These are phyloP conservation scores for Vitis rotundifolia DNA, from an alignment of 164 flowering plant genomes.

Conservation along the genomic window DNA sequence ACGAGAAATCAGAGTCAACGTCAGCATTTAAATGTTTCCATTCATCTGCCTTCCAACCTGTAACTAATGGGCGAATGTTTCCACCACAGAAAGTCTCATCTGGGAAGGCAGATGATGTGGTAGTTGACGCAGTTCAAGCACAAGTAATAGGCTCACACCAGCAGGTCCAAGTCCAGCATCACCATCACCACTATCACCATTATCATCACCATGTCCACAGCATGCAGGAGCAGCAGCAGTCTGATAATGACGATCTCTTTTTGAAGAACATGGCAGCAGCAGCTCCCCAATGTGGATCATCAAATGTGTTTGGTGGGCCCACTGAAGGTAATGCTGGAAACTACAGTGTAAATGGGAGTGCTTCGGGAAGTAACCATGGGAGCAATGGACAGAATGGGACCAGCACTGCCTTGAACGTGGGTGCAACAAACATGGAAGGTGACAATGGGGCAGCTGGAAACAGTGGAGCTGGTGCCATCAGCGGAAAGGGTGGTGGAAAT, in stretches of 20 bases:
- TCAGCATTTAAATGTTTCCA: constrained; percentile 39
- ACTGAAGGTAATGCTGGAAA: constrained; percentile 44
- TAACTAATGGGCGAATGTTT: constrained; percentile 30
- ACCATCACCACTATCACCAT: constrained; percentile 62
- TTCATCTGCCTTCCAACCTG: constrained; percentile 45
- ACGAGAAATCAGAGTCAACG: constrained; percentile 38
- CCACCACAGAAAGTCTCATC: constrained; percentile 29
- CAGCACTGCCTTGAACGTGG: constrained; percentile 43
- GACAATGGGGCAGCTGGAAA: constrained; percentile 46
- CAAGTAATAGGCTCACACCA: constrained; percentile 37
- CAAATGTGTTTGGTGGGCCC: constrained; percentile 45
- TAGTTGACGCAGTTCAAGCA: constrained; percentile 17
- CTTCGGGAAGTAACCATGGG: constrained; percentile 71
- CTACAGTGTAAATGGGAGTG: constrained; percentile 64
- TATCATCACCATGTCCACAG: constrained; percentile 52
- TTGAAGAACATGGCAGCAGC: constrained; percentile 35
- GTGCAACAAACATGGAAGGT: constrained; percentile 41
- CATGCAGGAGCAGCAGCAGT: constrained; percentile 26
- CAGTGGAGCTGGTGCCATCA: constrained; percentile 40
- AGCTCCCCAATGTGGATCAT: constrained; percentile 56
- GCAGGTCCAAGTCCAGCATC: constrained; percentile 56
- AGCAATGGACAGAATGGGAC: constrained; percentile 69
- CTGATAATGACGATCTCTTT: constrained; percentile 44
- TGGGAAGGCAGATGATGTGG: constrained; percentile 32
- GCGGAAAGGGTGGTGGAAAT: constrained; percentile 34